Base-by-base conservation (phyloP, 2,329 filamentous ascomycete species). In the Fonsecaea monophora region DNA sequence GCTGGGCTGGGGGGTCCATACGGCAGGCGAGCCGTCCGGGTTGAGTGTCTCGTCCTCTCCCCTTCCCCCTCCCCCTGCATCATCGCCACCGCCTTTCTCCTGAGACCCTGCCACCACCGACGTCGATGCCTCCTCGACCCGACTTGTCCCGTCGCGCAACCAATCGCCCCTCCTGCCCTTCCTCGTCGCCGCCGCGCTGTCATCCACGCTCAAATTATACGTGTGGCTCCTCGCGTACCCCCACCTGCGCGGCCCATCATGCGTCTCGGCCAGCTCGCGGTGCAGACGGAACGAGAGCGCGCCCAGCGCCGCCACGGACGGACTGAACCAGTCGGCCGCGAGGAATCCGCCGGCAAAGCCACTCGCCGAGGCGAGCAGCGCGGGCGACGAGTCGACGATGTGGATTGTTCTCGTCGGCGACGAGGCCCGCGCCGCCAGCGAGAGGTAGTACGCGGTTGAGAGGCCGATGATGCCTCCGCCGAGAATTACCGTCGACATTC, bases 261-360 rank as follows among this genome's bases (percentile, higher is more conserved):
- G 75, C 58, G 84, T 75, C 35, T 84, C 82, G 0, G 91, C 89
- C 12, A 94, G 83, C 53, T 84, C 78, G 68, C 82, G 82, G 77
- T 94, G 91, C 60, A 92, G 83, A 4, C 84, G 83, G 74, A 91
- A 94, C 48, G 89, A 91, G 12, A 94, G 81, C 0, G 82, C 83
- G 7, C 87, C 91, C 0, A 94, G 82, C 0, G 83, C 79, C 0
- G 85, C 81, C 5, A 87, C 79, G 1, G 83, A 80, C 0, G 86
- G 80, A 0, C 82, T 81, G 73, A 91, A 92, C 90, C 90, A 94
- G 76, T 94, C 89, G 38, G 82, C 83, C 0, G 90, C 90, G 8
- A 94, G 75, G 73, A 94, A 94, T 0, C 91, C 91, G 18, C 85
- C 92, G 0, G 90, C 90, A 70, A 86, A 88, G 0, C 91, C 90